A percentile compares a stretch with the other conserved stretches of the same genome.
phyloP scores from a whole-genome alignment of 345 rosid genomes.

The Nephelium lappaceum region DNA sequence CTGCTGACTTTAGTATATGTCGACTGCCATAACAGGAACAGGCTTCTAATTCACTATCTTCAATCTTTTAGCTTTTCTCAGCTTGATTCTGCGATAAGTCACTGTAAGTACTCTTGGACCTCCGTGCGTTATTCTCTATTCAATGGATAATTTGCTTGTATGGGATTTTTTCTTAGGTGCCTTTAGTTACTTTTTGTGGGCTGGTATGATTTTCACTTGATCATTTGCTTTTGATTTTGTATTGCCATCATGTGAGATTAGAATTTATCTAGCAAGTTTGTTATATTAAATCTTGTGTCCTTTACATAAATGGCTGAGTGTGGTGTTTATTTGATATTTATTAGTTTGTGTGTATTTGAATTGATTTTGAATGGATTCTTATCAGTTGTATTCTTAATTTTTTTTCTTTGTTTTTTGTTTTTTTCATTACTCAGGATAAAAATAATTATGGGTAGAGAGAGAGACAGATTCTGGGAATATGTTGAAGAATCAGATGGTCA shows the following conservation, averaged over 20 bases:
- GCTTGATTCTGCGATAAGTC: neutral
- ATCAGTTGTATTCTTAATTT: no score
- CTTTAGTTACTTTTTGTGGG: neutral
- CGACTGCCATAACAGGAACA: no score
- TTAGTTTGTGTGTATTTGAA: neutral
- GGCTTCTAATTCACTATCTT: no score
- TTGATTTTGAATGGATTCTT: neutral
- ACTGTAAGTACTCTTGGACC: neutral
- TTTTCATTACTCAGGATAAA: neutral
- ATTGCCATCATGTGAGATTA: no score
- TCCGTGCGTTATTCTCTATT: neutral
- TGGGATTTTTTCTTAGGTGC: no score
- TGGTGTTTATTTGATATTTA: neutral
- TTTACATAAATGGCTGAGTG: no score
- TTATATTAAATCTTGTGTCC: no score
- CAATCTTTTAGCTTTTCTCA: no score
- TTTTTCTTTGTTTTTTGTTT: neutral
- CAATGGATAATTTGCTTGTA: no score
- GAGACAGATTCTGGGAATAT: conserved; percentile 24
- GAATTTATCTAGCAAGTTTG: no score
- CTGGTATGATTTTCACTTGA: neutral
- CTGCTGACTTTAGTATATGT: no score
- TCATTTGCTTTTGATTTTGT: no score
- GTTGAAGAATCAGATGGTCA: neutral
- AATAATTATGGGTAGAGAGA: conserved; percentile 18